Percentiles rank a stretch among this genome's conserved stretches.
Evolutionary conservation across 306 rosid genomes (phyloP).

Genomic region (Cicer pinnatifidum): DNA sequence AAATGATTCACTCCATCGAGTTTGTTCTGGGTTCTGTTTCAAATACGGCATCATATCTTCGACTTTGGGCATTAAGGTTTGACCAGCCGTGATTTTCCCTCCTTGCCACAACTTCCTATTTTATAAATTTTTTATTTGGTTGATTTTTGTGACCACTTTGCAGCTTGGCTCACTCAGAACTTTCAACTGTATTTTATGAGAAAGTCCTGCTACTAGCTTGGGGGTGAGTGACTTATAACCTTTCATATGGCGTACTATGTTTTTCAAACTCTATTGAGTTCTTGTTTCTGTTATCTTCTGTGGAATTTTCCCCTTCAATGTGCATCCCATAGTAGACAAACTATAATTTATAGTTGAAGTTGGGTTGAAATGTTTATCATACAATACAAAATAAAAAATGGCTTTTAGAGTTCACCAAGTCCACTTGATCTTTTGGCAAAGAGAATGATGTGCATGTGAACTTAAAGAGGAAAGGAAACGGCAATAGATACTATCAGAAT

Average conservation of each 20-base stretch:
- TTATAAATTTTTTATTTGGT: slow-evolving; percentile 24
- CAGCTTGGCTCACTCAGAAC: slow-evolving; percentile 99
- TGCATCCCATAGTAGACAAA: slow-evolving; percentile 23
- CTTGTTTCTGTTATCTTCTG: background rate
- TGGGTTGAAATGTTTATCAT: slow-evolving; percentile 21
- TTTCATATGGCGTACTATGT: background rate
- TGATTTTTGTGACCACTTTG: slow-evolving; percentile 44
- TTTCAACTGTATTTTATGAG: slow-evolving; percentile 97
- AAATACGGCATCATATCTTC: slow-evolving; percentile 97
- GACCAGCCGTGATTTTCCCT: slow-evolving; percentile 41
- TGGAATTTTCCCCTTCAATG: background rate
- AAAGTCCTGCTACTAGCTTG: slow-evolving; percentile 95
- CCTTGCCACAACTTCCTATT: slow-evolving; percentile 35
- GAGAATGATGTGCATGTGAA: background rate
- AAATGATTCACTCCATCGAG: slow-evolving; percentile 98
- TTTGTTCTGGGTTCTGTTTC: slow-evolving; percentile 98
- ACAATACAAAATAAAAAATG: slow-evolving; percentile 18
- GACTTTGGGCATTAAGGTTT: slow-evolving; percentile 99
- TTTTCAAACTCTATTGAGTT: background rate
- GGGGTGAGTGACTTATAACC: slow-evolving; percentile 73
- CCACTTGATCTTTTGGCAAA: slow-evolving; percentile 12
- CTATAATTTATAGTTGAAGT: background rate
- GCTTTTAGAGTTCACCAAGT: background rate
- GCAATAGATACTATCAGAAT: background rate
- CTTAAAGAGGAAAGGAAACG: slow-evolving; percentile 12